These are phyloP conservation scores for Cardiosporidium cionae DNA, from an alignment of 169 alveolate species.

Conservation along the genomic window DNA sequence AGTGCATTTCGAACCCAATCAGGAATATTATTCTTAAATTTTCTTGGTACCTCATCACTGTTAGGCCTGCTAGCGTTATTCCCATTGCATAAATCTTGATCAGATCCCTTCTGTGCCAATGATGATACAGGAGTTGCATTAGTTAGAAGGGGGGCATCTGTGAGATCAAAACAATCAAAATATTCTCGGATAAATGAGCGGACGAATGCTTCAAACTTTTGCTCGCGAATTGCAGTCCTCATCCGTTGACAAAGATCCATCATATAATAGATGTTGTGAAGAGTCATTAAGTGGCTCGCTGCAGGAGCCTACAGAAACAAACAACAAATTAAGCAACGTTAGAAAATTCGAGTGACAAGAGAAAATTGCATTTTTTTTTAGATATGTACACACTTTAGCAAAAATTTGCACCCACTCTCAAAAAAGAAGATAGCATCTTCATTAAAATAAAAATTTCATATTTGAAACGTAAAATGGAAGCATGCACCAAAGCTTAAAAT, in stretches of 20 bases:
- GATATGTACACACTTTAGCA: background rate
- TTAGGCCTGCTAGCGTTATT: background rate
- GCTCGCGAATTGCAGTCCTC: background rate
- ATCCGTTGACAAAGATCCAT: background rate
- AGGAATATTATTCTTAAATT: background rate
- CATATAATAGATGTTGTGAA: constrained; percentile 36
- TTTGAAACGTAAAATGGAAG: background rate
- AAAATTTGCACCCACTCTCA: background rate
- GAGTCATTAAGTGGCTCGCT: constrained; percentile 30
- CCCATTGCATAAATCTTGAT: background rate
- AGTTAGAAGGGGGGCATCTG: background rate
- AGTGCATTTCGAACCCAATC: constrained; percentile 12
- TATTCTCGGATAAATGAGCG: background rate
- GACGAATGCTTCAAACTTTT: background rate
- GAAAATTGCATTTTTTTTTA: background rate
- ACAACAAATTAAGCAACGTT: background rate
- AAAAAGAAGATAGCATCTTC: background rate
- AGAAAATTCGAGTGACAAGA: background rate
- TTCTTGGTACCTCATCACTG: background rate
- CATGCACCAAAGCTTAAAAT: background rate
- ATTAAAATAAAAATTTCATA: background rate
- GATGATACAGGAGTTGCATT: background rate
- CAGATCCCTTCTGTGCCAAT: background rate
- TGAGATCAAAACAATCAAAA: background rate
- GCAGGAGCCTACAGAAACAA: constrained; percentile 4